Evolutionary conservation across 805 yeast genomes (phyloP).

Genomic region (Maudiozyma serrabonitensis): DNA sequence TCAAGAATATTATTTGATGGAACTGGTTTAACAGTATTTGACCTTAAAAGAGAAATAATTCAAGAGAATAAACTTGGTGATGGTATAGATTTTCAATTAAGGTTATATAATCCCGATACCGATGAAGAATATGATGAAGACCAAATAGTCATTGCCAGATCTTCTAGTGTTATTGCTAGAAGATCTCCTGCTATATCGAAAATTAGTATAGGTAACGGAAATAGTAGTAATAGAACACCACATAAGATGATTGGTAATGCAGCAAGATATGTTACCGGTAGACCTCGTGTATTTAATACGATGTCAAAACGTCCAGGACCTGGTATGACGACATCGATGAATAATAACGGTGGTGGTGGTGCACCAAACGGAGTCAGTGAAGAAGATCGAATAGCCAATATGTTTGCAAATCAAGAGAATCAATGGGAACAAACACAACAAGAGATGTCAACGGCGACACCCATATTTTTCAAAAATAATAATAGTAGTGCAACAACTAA

Average conservation of each 20-base stretch:
- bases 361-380: conserved; percentile 35
- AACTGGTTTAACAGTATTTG: conserved; percentile 92
- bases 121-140: conserved; percentile 77
- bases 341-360: conserved; percentile 4
- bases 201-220: conserved; percentile 6
- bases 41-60: conserved; percentile 83
- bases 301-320: conserved; percentile 11
- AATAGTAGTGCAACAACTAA: conserved; percentile 11
- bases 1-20: conserved; percentile 86
- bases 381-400: conserved; percentile 77
- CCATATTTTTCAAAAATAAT: conserved; percentile 44
- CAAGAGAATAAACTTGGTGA: conserved; percentile 69
- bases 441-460: conserved; percentile 75
- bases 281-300: conserved; percentile 42
- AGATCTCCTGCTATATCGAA: conserved; percentile 55
- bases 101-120: conserved; percentile 62
- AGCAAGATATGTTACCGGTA: conserved; percentile 62
- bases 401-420: conserved; percentile 88
- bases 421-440: conserved; percentile 95
- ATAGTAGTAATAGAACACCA: conserved; percentile 15
- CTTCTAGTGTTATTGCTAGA: conserved; percentile 71
- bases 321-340: conserved; percentile 1
- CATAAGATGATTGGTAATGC: conserved; percentile 45
- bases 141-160: conserved; percentile 81
- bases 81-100: conserved; percentile 75